Base-by-base conservation (phyloP, 257 asterid species). In the Eustoma russellianum region DNA sequence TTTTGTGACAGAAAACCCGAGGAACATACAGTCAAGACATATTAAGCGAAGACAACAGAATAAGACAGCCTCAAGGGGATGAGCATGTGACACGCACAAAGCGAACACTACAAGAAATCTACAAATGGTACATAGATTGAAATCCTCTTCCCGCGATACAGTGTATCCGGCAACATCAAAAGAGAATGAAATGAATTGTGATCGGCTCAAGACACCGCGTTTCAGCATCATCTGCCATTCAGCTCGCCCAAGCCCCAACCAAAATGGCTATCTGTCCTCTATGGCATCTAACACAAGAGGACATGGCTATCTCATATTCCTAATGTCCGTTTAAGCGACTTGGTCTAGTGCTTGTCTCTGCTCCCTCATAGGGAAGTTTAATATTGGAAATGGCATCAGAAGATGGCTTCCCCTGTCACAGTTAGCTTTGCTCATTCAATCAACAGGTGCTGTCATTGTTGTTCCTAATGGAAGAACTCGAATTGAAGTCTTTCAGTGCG, bases 351-450 rank as follows among this genome's bases (percentile, higher is more conserved):
- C 74, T 62, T 41, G 64, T 57, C 24, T 68, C 70, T 1, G 61
- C 53, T 49, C 65, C 77, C 33, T 70, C 73, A 5, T 55, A 60
- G 17, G 60, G 45, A n/a, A 68, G 43, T 60, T 59, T 73, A 59
- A 52, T 67, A 46, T 71, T 88, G 40, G 35, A 58, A 17, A 64
- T 46, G 18, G 64, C 43, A 57, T 19, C 58, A 28, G 59, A 62
- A 64, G 63, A 56, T 17, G 77, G 64, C 59, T 77, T 79, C 28
- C 74, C 85, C 88, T n/a, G 83, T 62, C 51, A 66, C 50, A 59
- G 53, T 53, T 38, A 17, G 41, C 17, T 9, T 13, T 34, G 5
- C 33, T 33, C 40, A 53, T 6, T 34, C 43, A 53, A 33, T 53
- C 30, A 24, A 24, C 30, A 24, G 30, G 3, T 24, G 30, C 30